These are phyloP conservation scores for Flaveria sonorensis DNA, from an alignment of 129 eudicot species.

Conservation along the genomic window DNA sequence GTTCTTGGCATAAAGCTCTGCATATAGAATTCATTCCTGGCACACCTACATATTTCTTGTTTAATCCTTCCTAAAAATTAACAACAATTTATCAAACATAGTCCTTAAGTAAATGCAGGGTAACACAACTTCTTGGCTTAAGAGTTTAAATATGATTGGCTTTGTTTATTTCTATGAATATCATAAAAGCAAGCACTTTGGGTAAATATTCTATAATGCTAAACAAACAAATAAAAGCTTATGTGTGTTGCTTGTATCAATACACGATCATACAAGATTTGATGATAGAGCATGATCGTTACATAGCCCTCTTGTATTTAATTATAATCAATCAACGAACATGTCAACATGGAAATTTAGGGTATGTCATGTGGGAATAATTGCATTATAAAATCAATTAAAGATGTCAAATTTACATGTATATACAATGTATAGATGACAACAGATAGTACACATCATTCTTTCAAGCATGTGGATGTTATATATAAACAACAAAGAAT, in stretches of 20 bases:
- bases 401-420: slow-evolving; percentile 19
- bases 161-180: neutral
- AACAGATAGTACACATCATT: slow-evolving; percentile 24
- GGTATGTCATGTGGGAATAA: slow-evolving; percentile 29
- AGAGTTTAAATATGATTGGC: neutral
- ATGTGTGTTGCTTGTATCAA: neutral
- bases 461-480: slow-evolving; percentile 38
- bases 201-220: neutral
- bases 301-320: slow-evolving; percentile 8
- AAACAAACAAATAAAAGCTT: slow-evolving; percentile 1
- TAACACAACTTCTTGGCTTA: neutral
- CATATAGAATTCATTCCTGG: slow-evolving; percentile 99
- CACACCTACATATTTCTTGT: slow-evolving; percentile 79
- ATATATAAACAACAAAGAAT: slow-evolving; percentile 29
- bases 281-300: neutral
- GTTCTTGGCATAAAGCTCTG: slow-evolving; percentile 72
- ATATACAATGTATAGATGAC: slow-evolving; percentile 19
- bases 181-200: neutral
- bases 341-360: slow-evolving; percentile 30
- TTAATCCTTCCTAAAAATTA: slow-evolving; percentile 62
- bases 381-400: slow-evolving; percentile 12
- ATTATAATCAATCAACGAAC: slow-evolving; percentile 25
- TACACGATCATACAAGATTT: slow-evolving; percentile 6
- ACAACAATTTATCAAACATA: slow-evolving; percentile 30
- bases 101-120: slow-evolving; percentile 13